A percentile compares a stretch with the other conserved stretches of the same genome.
phyloP scores from a whole-genome alignment of 139 green algal genomes.

The Volvox reticuliferus region DNA sequence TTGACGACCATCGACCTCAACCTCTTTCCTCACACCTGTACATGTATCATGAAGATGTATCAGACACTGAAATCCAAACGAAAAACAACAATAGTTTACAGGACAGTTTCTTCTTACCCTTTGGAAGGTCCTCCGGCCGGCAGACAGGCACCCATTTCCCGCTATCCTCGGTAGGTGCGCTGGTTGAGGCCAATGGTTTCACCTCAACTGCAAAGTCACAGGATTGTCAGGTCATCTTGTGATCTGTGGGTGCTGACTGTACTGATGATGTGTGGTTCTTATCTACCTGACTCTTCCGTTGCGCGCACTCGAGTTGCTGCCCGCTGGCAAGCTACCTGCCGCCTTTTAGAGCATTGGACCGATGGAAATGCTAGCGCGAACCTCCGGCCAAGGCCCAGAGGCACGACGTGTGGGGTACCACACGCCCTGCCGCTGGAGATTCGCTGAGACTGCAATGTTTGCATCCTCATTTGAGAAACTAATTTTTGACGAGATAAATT shows the following conservation, averaged over 20 bases:
- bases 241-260: neutral
- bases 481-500: no score
- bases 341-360: neutral
- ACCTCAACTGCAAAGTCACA: constrained; percentile 23
- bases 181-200: constrained; percentile 8
- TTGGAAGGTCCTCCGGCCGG: constrained; percentile 87
- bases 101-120: constrained; percentile 64
- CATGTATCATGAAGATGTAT: neutral
- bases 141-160: constrained; percentile 82
- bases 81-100: neutral
- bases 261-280: neutral
- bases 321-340: no score
- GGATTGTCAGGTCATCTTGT: neutral
- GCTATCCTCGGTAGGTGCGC: neutral
- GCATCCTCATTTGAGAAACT: neutral
- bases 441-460: constrained; percentile 10
- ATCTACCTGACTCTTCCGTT: constrained; percentile 36
- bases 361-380: neutral
- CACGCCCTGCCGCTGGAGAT: constrained; percentile 15
- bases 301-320: neutral
- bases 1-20: constrained; percentile 81
- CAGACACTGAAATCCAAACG: neutral
- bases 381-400: neutral
- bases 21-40: constrained; percentile 88
- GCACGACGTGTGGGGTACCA: neutral